Evolutionary conservation across 1,284 basidiomycete genomes (phyloP).

Genomic region (Cystobasidiaceae sp.): DNA sequence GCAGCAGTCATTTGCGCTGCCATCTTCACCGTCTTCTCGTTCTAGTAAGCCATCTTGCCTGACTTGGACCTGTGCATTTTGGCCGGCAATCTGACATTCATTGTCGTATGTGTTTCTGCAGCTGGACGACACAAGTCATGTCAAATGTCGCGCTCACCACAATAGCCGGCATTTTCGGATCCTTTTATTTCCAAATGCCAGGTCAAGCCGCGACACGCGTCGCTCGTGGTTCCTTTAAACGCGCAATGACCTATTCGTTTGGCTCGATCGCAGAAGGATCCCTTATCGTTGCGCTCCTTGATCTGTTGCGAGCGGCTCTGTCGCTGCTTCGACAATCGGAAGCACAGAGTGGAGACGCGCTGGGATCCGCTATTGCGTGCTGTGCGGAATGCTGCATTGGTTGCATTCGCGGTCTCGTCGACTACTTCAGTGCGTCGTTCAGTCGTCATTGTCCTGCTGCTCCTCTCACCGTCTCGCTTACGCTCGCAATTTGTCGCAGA

Average conservation of each 20-base stretch:
- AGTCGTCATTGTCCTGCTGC: too few relatives aligned
- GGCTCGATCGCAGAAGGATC: conserved; percentile 87
- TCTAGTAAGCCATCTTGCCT: conserved; percentile 31
- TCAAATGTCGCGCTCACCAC: conserved; percentile 73
- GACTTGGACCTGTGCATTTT: too few relatives aligned
- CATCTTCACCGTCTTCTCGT: conserved; percentile 58
- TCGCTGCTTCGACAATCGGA: conserved; percentile 63
- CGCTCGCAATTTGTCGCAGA: too few relatives aligned
- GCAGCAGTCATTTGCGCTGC: conserved; percentile 43
- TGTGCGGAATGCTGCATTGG: conserved; percentile 74
- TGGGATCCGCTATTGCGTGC: conserved; percentile 69
- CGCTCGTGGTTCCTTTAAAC: conserved; percentile 55
- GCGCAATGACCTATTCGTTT: conserved; percentile 76
- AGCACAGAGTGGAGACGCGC: conserved; percentile 65
- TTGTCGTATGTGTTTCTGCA: too few relatives aligned
- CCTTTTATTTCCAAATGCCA: conserved; percentile 20
- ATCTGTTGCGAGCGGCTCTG: conserved; percentile 65
- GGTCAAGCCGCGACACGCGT: conserved; percentile 12
- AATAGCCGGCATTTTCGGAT: conserved; percentile 57
- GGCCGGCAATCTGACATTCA: too few relatives aligned
- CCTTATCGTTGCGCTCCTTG: conserved; percentile 78
- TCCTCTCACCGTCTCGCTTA: too few relatives aligned
- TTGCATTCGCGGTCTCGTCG: conserved; percentile 63
- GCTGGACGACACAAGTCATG: conserved; percentile 72
- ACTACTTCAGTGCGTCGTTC: conserved; percentile 74